Base-by-base conservation (phyloP, 306 rosid genomes). In the Begonia peltatifolia region DNA sequence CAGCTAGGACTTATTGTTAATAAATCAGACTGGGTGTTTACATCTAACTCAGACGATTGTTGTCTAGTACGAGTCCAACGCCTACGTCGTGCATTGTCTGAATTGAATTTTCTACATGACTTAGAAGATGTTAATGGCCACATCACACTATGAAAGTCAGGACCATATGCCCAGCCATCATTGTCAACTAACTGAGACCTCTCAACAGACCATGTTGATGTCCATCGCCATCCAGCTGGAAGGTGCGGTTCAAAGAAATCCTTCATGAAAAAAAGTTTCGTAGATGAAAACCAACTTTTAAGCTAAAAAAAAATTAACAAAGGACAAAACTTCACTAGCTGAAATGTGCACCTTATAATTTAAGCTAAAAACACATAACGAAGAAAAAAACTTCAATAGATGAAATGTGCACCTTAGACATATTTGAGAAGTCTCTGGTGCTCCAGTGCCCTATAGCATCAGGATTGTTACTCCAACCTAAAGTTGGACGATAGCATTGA, bases 221-320 rank as follows among this genome's bases (percentile, higher is more conserved):
- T 54, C 94, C 94, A 84, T 65, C 73, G 76, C 81, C 94, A 84
- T 42, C 94, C 88, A 52, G 63, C 61, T 54, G 85, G 86, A 67
- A 84, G 86, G 22, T 79, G 87, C n/a, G 94, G 94, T 72, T 84
- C 94, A 74, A 69, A 75, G 76, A 84, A 84, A 68, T 84, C 87
- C 94, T 83, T 67, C 54, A 71, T 61, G 74, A 35, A 61, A 44
- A 56, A 61, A 46, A 57, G 53, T 59, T 41, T 15, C 50, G 14
- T 41, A 14, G 61, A 42, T 14, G 56, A 42, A 20, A 57, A 13
- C 5, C 35, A 41, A 59, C 30, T 13, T 47, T 49, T 10, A 48
- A 14, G 12, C 14, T 10, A 44, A 10, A 44, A 44, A 12, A 10
- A 10, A 44, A 44, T 44, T 3, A 12, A 10, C 4, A 10, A 44